These are phyloP conservation scores for Hippophae tibetana DNA, from an alignment of 306 rosid species.

Conservation along the genomic window DNA sequence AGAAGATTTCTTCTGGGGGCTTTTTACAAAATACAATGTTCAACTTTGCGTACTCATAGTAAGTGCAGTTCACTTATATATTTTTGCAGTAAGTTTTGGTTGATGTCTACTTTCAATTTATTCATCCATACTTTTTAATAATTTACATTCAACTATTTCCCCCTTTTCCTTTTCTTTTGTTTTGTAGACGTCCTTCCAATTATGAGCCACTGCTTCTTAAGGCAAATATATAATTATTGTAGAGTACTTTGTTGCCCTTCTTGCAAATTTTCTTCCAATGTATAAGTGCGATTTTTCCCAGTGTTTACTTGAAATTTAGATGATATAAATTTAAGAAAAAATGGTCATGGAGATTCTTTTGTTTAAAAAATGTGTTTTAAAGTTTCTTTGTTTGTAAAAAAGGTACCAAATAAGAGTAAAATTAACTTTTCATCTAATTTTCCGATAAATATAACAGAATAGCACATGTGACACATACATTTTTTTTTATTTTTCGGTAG, in stretches of 20 bases:
- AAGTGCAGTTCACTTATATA: slow-evolving; percentile 24
- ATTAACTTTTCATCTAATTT: no score
- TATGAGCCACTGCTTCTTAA: neutral
- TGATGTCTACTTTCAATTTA: no score
- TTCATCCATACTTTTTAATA: neutral
- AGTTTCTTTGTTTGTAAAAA: no score
- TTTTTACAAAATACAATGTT: slow-evolving; percentile 55
- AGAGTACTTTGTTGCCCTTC: neutral
- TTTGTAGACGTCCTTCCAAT: neutral
- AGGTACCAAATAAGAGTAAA: no score
- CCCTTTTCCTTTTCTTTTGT: neutral
- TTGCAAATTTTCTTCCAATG: neutral
- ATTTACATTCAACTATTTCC: neutral
- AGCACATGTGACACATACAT: no score
- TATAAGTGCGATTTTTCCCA: no score
- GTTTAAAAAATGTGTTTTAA: no score
- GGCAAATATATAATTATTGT: neutral
- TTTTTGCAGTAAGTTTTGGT: neutral
- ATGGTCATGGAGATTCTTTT: no score
- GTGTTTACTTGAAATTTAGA: no score
- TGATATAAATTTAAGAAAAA: neutral
- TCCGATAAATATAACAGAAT: no score
- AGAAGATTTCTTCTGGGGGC: slow-evolving; percentile 72
- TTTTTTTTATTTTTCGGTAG: no score
- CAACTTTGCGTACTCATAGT: slow-evolving; percentile 68